These are phyloP conservation scores for Verticillium longisporum DNA, from an alignment of 2,329 filamentous ascomycete species.

Conservation along the genomic window DNA sequence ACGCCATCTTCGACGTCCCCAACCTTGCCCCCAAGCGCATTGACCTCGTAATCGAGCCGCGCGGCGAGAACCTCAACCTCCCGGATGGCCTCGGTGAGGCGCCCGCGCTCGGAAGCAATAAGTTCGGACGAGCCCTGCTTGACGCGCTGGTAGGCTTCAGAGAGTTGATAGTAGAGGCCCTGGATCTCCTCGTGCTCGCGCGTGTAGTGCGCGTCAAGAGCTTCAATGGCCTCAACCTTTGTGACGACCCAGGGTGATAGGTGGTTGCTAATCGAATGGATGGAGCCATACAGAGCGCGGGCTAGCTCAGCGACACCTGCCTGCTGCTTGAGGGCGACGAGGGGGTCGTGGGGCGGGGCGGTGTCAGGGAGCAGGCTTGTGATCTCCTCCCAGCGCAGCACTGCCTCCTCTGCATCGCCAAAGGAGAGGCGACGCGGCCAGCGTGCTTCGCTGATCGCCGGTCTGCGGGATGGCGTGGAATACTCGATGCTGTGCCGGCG, in stretches of 20 bases:
- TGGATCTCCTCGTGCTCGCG: conserved; percentile 61
- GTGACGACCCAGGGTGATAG: conserved; percentile 55
- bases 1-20: conserved; percentile 83
- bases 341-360: conserved; percentile 8
- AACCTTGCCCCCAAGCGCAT: conserved; percentile 70
- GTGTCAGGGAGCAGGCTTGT: neutral
- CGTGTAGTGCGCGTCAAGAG: conserved; percentile 55
- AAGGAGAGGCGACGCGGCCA: conserved; percentile 72
- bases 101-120: conserved; percentile 60
- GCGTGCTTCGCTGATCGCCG: conserved; percentile 44
- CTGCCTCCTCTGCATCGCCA: conserved; percentile 66
- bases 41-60: conserved; percentile 88
- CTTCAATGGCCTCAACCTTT: conserved; percentile 49
- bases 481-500: conserved; percentile 54
- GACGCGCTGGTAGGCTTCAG: conserved; percentile 63
- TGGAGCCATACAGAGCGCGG: conserved; percentile 43
- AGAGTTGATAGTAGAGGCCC: conserved; percentile 59
- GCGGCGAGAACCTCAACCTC: conserved; percentile 76
- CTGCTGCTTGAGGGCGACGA: conserved; percentile 8
- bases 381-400: conserved; percentile 56
- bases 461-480: conserved; percentile 12
- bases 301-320: conserved; percentile 43
- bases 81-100: conserved; percentile 64
- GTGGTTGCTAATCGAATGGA: conserved; percentile 43
- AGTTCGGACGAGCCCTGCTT: conserved; percentile 62